Conservation (phyloP, 768 basidiomycete genomes). For the Pulveroboletus frians region DNA sequence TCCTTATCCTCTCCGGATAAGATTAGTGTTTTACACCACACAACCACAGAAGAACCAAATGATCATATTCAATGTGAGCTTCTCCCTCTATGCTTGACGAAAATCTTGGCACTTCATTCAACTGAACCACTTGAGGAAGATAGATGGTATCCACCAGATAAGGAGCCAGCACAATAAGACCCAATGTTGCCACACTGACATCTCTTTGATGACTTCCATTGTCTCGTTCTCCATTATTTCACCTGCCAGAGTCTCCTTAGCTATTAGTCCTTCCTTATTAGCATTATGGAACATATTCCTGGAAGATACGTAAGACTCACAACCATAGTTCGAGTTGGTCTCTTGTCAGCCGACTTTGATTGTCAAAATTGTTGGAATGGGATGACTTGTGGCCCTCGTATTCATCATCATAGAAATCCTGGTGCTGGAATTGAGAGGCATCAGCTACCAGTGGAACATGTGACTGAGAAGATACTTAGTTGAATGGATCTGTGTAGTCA, state of each 20-base stretch:
- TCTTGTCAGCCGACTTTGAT: conserved; percentile 73
- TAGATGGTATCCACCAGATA: conserved; percentile 87
- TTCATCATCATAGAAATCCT: conserved; percentile 68
- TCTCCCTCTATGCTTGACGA: conserved; percentile 96
- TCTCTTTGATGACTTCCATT: conserved; percentile 81
- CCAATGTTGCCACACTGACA: conserved; percentile 79
- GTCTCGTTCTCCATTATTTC: conserved; percentile 87
- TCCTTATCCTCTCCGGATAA: too few species aligned
- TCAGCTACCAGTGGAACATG: conserved; percentile 80
- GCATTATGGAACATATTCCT: conserved; percentile 92
- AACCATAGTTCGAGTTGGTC: conserved; percentile 75
- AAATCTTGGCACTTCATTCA: conserved; percentile 94
- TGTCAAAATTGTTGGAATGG: conserved; percentile 74
- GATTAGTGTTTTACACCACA: too few species aligned
- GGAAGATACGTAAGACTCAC: conserved; percentile 90
- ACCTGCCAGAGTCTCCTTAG: conserved; percentile 81
- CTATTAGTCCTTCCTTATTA: conserved; percentile 64
- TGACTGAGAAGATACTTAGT: conserved; percentile 49
- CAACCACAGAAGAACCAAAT: conserved; percentile 93
- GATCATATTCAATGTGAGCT: conserved; percentile 88
- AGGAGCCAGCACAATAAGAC: conserved; percentile 81
- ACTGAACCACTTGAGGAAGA: conserved; percentile 63
- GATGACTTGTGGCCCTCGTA: conserved; percentile 72
- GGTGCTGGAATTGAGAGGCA: conserved; percentile 78
- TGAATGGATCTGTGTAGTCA: conserved; percentile 50